Evolutionary conservation across 2,329 filamentous ascomycete species (phyloP), one percentile per base, ranked within the genome.

Genomic region (Colletotrichum abscissum): DNA sequence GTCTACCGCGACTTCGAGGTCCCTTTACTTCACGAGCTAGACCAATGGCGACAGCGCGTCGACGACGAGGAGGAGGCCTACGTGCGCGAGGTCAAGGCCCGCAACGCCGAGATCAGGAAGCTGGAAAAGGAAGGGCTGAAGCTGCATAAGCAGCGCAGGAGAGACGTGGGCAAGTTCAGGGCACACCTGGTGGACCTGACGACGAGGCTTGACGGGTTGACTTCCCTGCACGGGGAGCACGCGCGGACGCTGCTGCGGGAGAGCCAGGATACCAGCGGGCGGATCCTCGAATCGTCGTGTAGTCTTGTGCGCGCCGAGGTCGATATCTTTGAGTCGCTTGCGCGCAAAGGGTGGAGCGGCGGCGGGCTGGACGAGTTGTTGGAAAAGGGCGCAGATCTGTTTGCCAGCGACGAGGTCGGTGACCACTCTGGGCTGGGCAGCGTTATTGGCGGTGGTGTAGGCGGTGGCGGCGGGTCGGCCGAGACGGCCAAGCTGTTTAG

Each of bases 1-100:
- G 90, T 93, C 9, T 93, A 93, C 81, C 86, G 91, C 67, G 87
- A 86, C 72, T 93, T 93, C 79, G 91, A 93, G 81, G 90, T 93
- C 49, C 91, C 91, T 4, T 83, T 93, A 26, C 85, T 93, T n/a
- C 90, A 92, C 82, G 91, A 93, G 81, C 84, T 93, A 35, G 91
- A 93, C 80, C 88, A 87, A 75, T 93, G 91, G 90, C 87, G 87
- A 67, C 85, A 85, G 65, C 87, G 89, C 76, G 89, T 92, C 72
- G 90, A 91, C 72, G 91, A 92, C 76, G 91, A 92, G 78, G 89
- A 92, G 78, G 87, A 89, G 67, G 83, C 84, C 12, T 93, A 93
- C 80, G 86, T 87, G 76, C 84, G 86, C 63, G 86, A 87, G 55
- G 88, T 90, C 52, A 87, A 86, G 72, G 82, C 82, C 35, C 89